Percentiles rank a stretch among this genome's conserved stretches.
These are phyloP conservation scores for Haplosporangium gracile DNA, from an alignment of 192 early-diverging fungal genomes.

Conservation along the genomic window DNA sequence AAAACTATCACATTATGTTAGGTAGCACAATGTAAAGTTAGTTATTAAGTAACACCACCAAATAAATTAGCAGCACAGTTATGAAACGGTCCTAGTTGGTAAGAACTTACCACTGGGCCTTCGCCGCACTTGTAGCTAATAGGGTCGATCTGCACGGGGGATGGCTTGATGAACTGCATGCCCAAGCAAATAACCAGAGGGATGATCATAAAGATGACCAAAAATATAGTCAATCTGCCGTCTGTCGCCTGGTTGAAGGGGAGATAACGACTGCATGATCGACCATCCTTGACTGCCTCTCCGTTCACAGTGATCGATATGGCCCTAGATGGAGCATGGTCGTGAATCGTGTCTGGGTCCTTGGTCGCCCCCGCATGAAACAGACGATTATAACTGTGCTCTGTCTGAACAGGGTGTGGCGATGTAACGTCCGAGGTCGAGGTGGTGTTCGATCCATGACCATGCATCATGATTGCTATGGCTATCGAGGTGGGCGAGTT, in stretches of 20 bases:
- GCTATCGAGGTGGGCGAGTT: background rate
- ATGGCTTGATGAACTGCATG: slow-evolving; percentile 50
- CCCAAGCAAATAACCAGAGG: slow-evolving; percentile 29
- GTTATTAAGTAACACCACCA: background rate
- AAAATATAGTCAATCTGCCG: slow-evolving; percentile 30
- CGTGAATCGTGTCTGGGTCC: background rate
- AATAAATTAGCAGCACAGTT: background rate
- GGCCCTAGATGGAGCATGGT: background rate
- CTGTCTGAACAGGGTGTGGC: background rate
- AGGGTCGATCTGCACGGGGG: slow-evolving; percentile 44
- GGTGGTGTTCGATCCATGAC: background rate
- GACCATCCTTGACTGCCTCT: background rate
- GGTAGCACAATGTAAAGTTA: background rate
- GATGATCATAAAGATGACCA: slow-evolving; percentile 26
- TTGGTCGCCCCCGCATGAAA: background rate
- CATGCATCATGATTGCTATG: background rate
- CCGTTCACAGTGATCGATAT: background rate
- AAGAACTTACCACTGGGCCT: slow-evolving; percentile 38
- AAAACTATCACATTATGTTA: slow-evolving; percentile 25
- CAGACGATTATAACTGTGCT: background rate
- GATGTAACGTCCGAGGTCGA: background rate
- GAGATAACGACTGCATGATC: slow-evolving; percentile 36
- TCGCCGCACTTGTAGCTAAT: slow-evolving; percentile 42
- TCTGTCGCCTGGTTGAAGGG: slow-evolving; percentile 51
- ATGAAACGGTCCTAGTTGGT: background rate